These are phyloP conservation scores for Geranium incanum DNA, from an alignment of 441 rosid species.

Conservation along the genomic window DNA sequence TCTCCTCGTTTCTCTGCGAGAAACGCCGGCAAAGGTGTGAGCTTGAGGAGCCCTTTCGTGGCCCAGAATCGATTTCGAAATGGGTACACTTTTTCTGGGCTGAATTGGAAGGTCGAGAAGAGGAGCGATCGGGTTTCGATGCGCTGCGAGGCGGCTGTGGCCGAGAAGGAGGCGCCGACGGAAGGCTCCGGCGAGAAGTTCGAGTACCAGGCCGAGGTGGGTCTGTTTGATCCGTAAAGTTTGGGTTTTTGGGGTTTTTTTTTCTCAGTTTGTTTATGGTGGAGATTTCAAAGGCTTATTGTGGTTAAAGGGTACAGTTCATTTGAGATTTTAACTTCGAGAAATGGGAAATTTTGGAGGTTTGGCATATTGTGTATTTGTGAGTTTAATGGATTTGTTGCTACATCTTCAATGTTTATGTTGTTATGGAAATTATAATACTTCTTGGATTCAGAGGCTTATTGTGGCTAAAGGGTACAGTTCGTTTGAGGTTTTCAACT, in stretches of 20 bases:
- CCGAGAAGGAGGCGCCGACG: constrained; percentile 58
- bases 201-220: constrained; percentile 98
- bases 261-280: constrained; percentile 2
- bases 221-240: constrained; percentile 17
- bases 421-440: not conserved
- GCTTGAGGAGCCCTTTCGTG: constrained; percentile 35
- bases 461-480: too few species aligned
- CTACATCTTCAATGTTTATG: too few species aligned
- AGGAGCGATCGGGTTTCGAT: constrained; percentile 40
- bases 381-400: too few species aligned
- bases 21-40: constrained; percentile 25
- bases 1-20: constrained; percentile 34
- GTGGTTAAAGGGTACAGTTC: not conserved
- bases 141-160: constrained; percentile 69
- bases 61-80: constrained; percentile 37
- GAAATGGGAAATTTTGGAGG: not conserved
- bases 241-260: constrained; percentile 12
- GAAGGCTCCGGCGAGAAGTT: constrained; percentile 77
- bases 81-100: constrained; percentile 41
- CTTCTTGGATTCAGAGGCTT: too few species aligned
- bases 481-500: too few species aligned
- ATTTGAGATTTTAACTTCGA: not conserved
- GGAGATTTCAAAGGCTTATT: not conserved
- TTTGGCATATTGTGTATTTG: too few species aligned
- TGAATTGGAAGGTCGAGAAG: constrained; percentile 55